A percentile compares a stretch with the other conserved stretches of the same genome.
These are phyloP conservation scores for Raffaelea albimanens DNA, from an alignment of 2,329 filamentous ascomycete genomes.

Conservation along the genomic window DNA sequence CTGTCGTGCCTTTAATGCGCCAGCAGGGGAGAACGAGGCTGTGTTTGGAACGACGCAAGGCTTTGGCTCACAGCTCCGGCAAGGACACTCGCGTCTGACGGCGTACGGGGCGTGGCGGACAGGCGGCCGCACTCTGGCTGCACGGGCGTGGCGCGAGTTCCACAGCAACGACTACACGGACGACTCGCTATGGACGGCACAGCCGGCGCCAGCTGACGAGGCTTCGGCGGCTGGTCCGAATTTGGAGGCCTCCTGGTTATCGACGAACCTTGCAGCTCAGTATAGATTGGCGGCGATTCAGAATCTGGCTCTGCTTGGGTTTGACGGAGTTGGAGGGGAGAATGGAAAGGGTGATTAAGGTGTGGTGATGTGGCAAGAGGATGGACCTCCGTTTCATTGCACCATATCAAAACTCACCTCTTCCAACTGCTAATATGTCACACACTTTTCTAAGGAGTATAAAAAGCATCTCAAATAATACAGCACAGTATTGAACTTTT, in stretches of 20 bases:
- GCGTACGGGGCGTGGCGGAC: slow-evolving; percentile 29
- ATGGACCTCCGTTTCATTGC: no score
- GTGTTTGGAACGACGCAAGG: background rate
- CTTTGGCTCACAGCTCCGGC: slow-evolving; percentile 28
- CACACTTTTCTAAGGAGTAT: no score
- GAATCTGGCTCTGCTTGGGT: slow-evolving; percentile 34
- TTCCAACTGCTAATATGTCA: no score
- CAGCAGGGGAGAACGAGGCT: background rate
- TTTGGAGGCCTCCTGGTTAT: slow-evolving; percentile 47
- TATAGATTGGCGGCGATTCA: slow-evolving; percentile 50
- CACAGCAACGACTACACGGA: background rate
- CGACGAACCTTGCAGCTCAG: slow-evolving; percentile 45
- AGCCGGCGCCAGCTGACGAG: background rate
- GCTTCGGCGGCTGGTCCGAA: slow-evolving; percentile 16
- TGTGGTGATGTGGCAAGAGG: no score
- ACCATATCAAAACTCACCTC: no score
- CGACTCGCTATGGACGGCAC: background rate
- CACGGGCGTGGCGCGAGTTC: slow-evolving; percentile 16
- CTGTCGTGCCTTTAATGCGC: background rate
- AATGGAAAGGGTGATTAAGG: no score
- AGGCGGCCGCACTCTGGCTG: background rate
- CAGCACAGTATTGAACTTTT: no score
- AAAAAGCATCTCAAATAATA: no score
- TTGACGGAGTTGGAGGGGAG: no score
- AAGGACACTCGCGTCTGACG: slow-evolving; percentile 49